Percentiles rank a stretch among this genome's conserved stretches.
These are phyloP conservation scores for Ophioceras dolichostomum DNA, from an alignment of 2,329 filamentous ascomycete species.

Conservation along the genomic window DNA sequence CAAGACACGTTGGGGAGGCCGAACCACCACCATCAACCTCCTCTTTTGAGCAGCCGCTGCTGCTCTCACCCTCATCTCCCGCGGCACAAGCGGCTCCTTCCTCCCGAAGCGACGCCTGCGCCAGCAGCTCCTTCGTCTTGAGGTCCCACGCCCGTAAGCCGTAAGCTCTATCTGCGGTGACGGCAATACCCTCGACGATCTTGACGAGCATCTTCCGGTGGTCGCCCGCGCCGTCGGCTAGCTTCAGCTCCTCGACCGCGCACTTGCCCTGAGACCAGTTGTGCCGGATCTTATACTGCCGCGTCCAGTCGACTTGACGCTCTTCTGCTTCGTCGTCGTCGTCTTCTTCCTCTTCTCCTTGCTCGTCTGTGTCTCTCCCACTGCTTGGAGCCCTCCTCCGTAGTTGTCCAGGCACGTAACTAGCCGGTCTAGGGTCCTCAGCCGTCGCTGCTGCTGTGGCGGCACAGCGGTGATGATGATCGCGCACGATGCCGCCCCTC, in stretches of 20 bases:
- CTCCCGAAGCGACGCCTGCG: slow-evolving; percentile 25
- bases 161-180: slow-evolving; percentile 57
- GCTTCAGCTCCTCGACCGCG: slow-evolving; percentile 61
- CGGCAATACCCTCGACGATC: slow-evolving; percentile 62
- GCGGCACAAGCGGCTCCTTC: slow-evolving; percentile 3
- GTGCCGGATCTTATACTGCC: slow-evolving; percentile 74
- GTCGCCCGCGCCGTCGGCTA: slow-evolving; percentile 17
- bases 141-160: slow-evolving; percentile 73
- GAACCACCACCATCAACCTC: no score
- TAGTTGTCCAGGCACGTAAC: not conserved
- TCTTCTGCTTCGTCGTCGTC: slow-evolving; percentile 34
- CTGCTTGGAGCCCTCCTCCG: not conserved
- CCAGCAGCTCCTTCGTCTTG: slow-evolving; percentile 49
- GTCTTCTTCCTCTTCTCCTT: slow-evolving; percentile 3
- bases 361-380: slow-evolving; percentile 1
- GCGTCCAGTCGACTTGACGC: slow-evolving; percentile 71
- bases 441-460: not conserved
- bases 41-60: no score
- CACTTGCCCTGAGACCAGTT: slow-evolving; percentile 85
- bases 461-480: slow-evolving; percentile 17
- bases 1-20: slow-evolving; percentile 47
- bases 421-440: no score
- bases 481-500: slow-evolving; percentile 33
- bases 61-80: no score
- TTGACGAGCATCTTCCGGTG: slow-evolving; percentile 57